Evolutionary conservation across 1,284 basidiomycete species (phyloP).

Genomic region (Moesziomyces globuligerus): DNA sequence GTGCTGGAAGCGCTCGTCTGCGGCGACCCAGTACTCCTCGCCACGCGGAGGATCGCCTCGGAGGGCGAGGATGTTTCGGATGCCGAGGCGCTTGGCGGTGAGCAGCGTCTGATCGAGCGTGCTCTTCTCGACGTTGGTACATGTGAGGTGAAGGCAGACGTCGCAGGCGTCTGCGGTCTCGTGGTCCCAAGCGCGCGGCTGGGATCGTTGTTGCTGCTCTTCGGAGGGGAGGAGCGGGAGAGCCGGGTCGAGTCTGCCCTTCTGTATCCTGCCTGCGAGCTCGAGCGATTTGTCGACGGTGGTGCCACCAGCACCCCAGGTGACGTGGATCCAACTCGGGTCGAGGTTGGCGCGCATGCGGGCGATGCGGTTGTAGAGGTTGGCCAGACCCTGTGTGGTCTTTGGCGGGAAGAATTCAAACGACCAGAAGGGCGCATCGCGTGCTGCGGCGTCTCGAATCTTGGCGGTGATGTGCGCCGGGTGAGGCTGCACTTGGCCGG

Average conservation of each 20-base stretch:
- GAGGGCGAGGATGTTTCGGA: conserved; percentile 90
- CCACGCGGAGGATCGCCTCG: conserved; percentile 88
- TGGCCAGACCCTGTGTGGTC: conserved; percentile 86
- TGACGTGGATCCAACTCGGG: conserved; percentile 74
- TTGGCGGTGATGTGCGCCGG: conserved; percentile 49
- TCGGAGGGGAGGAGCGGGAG: conserved; percentile 17
- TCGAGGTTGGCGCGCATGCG: conserved; percentile 76
- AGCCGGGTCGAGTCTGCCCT: conserved; percentile 50
- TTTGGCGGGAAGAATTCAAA: conserved; percentile 95
- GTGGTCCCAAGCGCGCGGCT: conserved; percentile 15
- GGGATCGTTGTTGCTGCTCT: conserved; percentile 7
- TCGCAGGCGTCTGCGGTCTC: conserved; percentile 81
- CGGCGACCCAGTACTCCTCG: conserved; percentile 88
- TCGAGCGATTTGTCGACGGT: conserved; percentile 89
- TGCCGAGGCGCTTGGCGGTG: conserved; percentile 82
- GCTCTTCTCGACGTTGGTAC: conserved; percentile 87
- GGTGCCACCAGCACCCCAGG: conserved; percentile 96
- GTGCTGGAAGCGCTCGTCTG: conserved; percentile 85
- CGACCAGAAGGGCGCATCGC: conserved; percentile 68
- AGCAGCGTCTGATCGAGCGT: conserved; percentile 80
- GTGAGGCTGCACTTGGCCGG: no score
- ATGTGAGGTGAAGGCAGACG: conserved; percentile 93
- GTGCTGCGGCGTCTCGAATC: conserved; percentile 12
- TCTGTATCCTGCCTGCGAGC: conserved; percentile 70
- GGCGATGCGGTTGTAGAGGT: conserved; percentile 60